These are phyloP conservation scores for Saprolegnia parasitica DNA, from an alignment of 352 stramenopile genomes.

Conservation along the genomic window DNA sequence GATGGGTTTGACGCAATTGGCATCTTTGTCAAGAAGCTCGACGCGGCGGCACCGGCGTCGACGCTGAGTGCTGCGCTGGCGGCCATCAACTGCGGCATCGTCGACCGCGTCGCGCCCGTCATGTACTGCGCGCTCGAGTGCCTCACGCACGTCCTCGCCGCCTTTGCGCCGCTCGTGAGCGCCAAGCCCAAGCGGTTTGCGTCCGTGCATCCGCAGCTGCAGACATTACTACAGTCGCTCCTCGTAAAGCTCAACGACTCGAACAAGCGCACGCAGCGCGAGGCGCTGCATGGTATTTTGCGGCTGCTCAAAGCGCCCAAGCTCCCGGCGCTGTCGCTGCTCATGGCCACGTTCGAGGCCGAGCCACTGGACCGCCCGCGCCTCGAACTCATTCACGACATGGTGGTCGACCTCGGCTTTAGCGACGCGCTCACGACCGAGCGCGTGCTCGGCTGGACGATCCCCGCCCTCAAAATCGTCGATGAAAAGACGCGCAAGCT, in stretches of 20 bases:
- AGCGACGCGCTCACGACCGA: slow-evolving; percentile 42
- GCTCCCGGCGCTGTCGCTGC: slow-evolving; percentile 40
- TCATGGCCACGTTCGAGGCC: slow-evolving; percentile 12
- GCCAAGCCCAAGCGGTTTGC: slow-evolving; percentile 22
- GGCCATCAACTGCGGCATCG: slow-evolving; percentile 63
- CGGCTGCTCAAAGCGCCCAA: slow-evolving; percentile 61
- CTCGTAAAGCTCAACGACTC: slow-evolving; percentile 66
- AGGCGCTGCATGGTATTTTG: slow-evolving; percentile 52
- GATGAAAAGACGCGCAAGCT: slow-evolving; percentile 74
- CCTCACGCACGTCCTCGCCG: slow-evolving; percentile 55
- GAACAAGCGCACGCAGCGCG: slow-evolving; percentile 77
- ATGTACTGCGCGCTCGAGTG: slow-evolving; percentile 83
- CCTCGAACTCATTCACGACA: slow-evolving; percentile 27
- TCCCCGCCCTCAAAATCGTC: slow-evolving; percentile 62
- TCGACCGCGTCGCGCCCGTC: slow-evolving; percentile 69
- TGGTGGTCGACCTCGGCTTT: slow-evolving; percentile 19
- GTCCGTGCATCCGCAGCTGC: slow-evolving; percentile 45
- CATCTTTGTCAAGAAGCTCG: slow-evolving; percentile 57
- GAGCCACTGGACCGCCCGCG: slow-evolving; percentile 21
- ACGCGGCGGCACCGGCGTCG: slow-evolving; percentile 32
- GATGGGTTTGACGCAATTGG: slow-evolving; percentile 73
- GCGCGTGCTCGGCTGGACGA: slow-evolving; percentile 60
- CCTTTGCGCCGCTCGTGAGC: slow-evolving; percentile 42
- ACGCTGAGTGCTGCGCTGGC: slow-evolving; percentile 61
- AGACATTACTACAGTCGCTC: slow-evolving; percentile 42